Percentiles rank a stretch among this genome's conserved stretches.
These are phyloP conservation scores for Funneliformis mosseae DNA, from an alignment of 192 early-diverging fungal species.

Conservation along the genomic window DNA sequence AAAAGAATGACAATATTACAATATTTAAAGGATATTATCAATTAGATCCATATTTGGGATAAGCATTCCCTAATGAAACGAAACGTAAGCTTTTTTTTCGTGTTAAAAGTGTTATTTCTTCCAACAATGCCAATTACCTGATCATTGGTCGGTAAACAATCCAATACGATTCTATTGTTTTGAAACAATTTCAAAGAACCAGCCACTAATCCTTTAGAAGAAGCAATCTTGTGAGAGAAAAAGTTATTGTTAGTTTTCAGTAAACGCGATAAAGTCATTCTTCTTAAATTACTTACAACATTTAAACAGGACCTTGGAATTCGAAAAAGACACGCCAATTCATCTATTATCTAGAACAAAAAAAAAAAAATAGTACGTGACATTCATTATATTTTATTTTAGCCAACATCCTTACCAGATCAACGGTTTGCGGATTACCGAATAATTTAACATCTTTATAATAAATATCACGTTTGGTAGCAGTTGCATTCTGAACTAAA, in stretches of 20 bases:
- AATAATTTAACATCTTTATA: conserved; percentile 36
- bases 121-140: background rate
- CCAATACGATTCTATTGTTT: conserved; percentile 16
- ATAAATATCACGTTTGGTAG: conserved; percentile 37
- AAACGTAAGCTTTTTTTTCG: background rate
- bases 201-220: conserved; percentile 32
- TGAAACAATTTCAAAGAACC: conserved; percentile 24
- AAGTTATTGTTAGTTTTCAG: conserved; percentile 8
- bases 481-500: background rate
- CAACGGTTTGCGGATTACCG: conserved; percentile 26
- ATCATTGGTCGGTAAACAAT: background rate
- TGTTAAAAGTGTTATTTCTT: background rate
- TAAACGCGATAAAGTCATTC: background rate
- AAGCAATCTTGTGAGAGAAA: conserved; percentile 20
- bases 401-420: too few relatives aligned
- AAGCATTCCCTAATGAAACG: conserved; percentile 3
- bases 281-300: conserved; percentile 17
- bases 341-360: conserved; percentile 16
- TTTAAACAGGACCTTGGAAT: conserved; percentile 32
- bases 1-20: background rate
- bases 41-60: conserved; percentile 26
- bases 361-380: too few relatives aligned
- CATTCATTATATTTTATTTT: too few relatives aligned
- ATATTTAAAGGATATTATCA: conserved; percentile 19
- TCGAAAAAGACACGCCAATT: conserved; percentile 26